Evolutionary conservation across 176 grass and related monocot species (phyloP).

Genomic region (Hordeum marinum): DNA sequence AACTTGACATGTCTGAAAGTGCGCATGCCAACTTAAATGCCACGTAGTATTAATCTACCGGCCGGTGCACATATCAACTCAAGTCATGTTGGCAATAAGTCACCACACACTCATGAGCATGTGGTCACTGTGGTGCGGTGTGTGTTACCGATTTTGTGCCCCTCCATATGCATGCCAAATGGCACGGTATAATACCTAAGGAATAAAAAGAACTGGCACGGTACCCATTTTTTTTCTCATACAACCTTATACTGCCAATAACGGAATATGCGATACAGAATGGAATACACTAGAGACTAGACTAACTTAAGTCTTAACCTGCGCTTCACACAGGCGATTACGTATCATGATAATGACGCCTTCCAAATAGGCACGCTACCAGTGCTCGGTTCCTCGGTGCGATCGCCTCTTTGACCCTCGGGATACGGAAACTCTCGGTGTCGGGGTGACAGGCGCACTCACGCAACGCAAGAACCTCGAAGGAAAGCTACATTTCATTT

Average conservation of each 20-base stretch:
- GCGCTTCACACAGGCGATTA: background rate
- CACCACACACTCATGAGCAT: no score
- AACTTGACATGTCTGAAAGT: no score
- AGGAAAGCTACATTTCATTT: background rate
- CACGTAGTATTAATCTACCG: no score
- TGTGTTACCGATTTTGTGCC: no score
- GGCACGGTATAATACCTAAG: no score
- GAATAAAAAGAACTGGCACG: no score
- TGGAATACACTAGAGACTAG: background rate
- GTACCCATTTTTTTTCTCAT: background rate
- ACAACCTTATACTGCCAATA: background rate
- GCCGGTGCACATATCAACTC: no score
- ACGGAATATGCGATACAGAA: background rate
- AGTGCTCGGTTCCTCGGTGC: no score
- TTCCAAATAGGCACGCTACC: background rate
- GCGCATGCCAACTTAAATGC: no score
- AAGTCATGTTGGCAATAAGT: no score
- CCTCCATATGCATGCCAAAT: no score
- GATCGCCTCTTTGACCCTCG: background rate
- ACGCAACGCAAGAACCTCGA: background rate
- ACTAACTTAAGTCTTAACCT: background rate
- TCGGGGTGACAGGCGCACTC: background rate
- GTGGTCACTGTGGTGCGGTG: no score
- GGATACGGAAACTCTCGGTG: background rate
- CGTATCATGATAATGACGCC: background rate